Base-by-base conservation (phyloP, 768 basidiomycete genomes). In the Mycena vulgaris region DNA sequence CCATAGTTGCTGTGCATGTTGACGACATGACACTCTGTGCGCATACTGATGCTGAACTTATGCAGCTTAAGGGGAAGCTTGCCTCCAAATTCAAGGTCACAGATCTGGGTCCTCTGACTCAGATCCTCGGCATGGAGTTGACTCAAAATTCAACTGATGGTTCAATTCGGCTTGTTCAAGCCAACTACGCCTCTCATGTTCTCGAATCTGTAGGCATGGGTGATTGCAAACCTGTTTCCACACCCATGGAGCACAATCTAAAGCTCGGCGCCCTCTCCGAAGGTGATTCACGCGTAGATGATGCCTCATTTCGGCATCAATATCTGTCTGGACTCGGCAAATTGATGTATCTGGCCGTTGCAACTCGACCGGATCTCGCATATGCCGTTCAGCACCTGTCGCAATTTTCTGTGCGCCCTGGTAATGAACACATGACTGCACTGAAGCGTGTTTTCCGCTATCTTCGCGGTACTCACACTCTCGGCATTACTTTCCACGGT, bases 221-320 rank as follows among this genome's bases (percentile, higher is more conserved):
- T 27, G 27, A 56, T 19, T 39, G 25, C 37, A 65, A 65, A 13
- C 23, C 63, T 23, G 63, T 65, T 31, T n/a, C 4, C 27, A 65
- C 52, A 8, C 63, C 63, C 5, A 11, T 65, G 17, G 63, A 65
- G 16, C 63, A 35, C 27, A 56, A 47, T 30, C 37, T 65, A n/a
- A n/a, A n/a, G n/a, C n/a, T n/a, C n/a, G n/a, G n/a, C n/a, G n/a
- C 39, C 8, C 19, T 33, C 53, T 65, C 19, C 16, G 14, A 23
- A 35, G 23, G 17, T 51, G 30, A 52, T 11, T 27, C 49, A 9
- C 51, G 51, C 19, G 37, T 40, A 33, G 62, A 35, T 30, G 61
- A 52, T 33, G 33, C 33, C 5, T 30, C n/a, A 5, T 25, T 49
- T 21, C 27, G 30, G 6, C 35, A 37, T 16, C 28, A 37, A 30